These are phyloP conservation scores for Apiospora hydei DNA, from an alignment of 2,329 filamentous ascomycete genomes.

Conservation along the genomic window DNA sequence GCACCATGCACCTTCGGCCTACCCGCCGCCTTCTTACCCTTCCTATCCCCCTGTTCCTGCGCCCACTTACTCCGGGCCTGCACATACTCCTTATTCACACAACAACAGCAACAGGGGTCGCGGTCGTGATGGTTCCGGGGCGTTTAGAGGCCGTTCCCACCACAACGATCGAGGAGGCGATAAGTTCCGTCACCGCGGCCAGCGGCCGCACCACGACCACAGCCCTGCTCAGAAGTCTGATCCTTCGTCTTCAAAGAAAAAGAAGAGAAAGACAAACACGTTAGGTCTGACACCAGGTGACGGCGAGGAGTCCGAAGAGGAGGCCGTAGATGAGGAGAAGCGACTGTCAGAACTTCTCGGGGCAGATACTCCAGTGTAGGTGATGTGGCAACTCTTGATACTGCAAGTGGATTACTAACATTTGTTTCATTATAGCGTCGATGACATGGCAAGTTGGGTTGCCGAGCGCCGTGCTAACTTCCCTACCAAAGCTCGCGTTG, in stretches of 20 bases:
- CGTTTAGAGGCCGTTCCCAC: constrained; percentile 46
- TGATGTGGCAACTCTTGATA: constrained; percentile 27
- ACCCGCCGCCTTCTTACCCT: constrained; percentile 40
- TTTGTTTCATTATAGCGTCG: constrained; percentile 50
- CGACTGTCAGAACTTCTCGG: constrained; percentile 61
- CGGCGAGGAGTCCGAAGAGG: constrained; percentile 69
- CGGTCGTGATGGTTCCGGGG: constrained; percentile 48
- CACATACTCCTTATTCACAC: constrained; percentile 41
- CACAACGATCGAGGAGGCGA: constrained; percentile 49
- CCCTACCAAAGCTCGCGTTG: constrained; percentile 76
- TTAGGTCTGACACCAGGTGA: constrained; percentile 74
- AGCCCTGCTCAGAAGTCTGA: constrained; percentile 60
- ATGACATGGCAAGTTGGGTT: constrained; percentile 81
- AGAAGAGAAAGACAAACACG: constrained; percentile 75
- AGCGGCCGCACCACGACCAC: constrained; percentile 41
- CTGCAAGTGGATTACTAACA: not conserved
- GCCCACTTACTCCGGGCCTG: constrained; percentile 34
- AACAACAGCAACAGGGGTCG: constrained; percentile 47
- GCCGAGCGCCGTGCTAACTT: constrained; percentile 81
- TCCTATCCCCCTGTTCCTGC: constrained; percentile 50
- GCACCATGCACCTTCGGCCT: constrained; percentile 45
- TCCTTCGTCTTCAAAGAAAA: constrained; percentile 64
- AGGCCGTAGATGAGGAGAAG: constrained; percentile 75
- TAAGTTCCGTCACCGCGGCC: constrained; percentile 47
- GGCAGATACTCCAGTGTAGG: constrained; percentile 63